Evolutionary conservation across 1,139 yeast genomes (phyloP).

Genomic region (Yamadazyma diddensiae): DNA sequence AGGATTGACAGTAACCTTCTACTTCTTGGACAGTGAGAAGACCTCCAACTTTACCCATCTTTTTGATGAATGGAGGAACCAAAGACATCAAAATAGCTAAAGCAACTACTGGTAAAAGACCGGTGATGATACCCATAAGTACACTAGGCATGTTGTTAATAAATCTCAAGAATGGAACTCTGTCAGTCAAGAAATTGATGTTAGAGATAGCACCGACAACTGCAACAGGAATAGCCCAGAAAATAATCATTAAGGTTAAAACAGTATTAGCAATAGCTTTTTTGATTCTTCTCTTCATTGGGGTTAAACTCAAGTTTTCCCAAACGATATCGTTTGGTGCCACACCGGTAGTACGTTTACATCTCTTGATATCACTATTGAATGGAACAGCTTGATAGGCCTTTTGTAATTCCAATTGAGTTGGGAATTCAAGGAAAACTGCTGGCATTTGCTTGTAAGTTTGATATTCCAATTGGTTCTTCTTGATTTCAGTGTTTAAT

Average conservation of each 20-base stretch:
- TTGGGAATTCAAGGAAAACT: constrained; percentile 80
- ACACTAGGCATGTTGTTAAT: constrained; percentile 64
- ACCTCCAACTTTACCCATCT: constrained; percentile 72
- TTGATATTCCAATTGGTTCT: constrained; percentile 50
- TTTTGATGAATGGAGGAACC: constrained; percentile 66
- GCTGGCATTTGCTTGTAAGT: constrained; percentile 57
- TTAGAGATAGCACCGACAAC: constrained; percentile 93
- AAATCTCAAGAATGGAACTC: constrained; percentile 67
- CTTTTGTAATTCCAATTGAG: constrained; percentile 83
- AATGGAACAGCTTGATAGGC: constrained; percentile 81
- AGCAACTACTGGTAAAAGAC: constrained; percentile 80
- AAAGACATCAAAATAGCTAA: constrained; percentile 80
- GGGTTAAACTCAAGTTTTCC: constrained; percentile 60
- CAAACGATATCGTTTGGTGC: constrained; percentile 80
- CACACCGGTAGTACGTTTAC: constrained; percentile 59
- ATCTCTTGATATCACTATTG: constrained; percentile 60
- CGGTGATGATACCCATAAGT: constrained; percentile 79
- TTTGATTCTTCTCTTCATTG: constrained; percentile 40
- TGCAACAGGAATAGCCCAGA: constrained; percentile 96
- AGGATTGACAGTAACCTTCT: constrained; percentile 78
- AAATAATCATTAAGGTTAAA: constrained; percentile 57
- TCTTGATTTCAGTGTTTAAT: constrained; percentile 61
- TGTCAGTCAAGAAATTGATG: constrained; percentile 65
- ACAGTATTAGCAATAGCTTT: constrained; percentile 39
- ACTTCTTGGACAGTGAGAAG: constrained; percentile 65